Percentiles rank a stretch among this genome's conserved stretches.
Conservation (phyloP, 139 green algal species). For the Coelastrella sp. region DNA sequence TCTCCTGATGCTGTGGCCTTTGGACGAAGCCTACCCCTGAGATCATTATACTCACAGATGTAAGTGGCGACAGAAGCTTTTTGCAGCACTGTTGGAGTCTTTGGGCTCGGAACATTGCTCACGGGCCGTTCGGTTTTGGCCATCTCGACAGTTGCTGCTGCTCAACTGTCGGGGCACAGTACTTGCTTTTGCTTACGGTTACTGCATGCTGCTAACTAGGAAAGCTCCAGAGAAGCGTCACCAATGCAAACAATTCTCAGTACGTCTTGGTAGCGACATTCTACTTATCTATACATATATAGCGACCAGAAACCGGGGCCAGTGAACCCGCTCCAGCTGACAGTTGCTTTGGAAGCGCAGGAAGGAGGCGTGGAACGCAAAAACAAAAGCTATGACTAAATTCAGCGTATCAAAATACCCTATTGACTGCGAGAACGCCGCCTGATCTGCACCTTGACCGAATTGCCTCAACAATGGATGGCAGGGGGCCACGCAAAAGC, state of each 20-base stretch:
- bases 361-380: neutral
- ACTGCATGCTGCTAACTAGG: neutral
- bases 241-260: too few species aligned
- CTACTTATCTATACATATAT: too few species aligned
- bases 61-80: conserved; percentile 26
- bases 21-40: neutral
- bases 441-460: neutral
- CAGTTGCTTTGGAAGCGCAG: neutral
- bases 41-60: conserved; percentile 1
- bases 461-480: neutral
- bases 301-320: neutral
- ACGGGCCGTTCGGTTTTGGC: neutral
- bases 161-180: neutral
- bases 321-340: neutral
- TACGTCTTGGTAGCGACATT: too few species aligned
- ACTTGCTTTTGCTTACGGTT: neutral
- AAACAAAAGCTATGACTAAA: neutral
- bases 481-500: neutral
- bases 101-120: neutral
- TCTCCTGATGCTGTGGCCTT: neutral
- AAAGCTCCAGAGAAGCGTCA: too few species aligned
- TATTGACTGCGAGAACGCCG: neutral
- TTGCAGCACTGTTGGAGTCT: conserved; percentile 5
- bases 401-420: neutral
- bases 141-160: neutral